Conservation (phyloP, 2,329 filamentous ascomycete species). For the Neofusicoccum laricinum region DNA sequence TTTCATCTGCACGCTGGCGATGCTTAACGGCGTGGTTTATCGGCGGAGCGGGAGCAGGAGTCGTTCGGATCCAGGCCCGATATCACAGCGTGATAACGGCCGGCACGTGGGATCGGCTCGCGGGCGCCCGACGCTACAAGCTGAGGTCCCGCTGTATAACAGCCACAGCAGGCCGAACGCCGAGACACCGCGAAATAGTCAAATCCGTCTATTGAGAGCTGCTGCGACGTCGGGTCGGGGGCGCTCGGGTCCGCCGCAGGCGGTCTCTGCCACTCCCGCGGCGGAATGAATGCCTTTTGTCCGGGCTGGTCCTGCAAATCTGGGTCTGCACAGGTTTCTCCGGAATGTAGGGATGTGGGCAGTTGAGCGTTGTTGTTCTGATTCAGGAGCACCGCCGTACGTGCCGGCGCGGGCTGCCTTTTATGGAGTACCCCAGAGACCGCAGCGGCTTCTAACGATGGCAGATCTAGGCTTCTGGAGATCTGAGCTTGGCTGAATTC, state of each 20-base stretch:
- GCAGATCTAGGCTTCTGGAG: background rate
- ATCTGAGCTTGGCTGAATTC: background rate
- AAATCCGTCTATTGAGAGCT: background rate
- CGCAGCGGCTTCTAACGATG: background rate
- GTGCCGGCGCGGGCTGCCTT: background rate
- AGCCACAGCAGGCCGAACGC: background rate
- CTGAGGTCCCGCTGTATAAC: background rate
- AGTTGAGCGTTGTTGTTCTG: background rate
- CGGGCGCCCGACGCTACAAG: background rate
- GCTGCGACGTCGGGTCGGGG: background rate
- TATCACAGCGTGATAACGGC: background rate
- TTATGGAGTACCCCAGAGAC: background rate
- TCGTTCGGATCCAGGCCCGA: background rate
- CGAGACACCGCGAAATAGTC: background rate
- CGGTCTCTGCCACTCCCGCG: background rate
- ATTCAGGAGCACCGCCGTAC: background rate
- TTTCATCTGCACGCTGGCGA: background rate
- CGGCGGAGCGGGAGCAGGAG: background rate
- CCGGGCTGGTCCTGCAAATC: background rate
- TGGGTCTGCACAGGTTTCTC: background rate
- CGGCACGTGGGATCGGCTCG: background rate
- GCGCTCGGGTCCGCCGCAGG: background rate
- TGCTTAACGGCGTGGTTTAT: background rate
- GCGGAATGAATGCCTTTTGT: background rate
- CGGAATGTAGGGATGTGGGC: background rate